phyloP scores from a whole-genome alignment of 169 alveolate genomes.

The Condylostoma magnum region DNA sequence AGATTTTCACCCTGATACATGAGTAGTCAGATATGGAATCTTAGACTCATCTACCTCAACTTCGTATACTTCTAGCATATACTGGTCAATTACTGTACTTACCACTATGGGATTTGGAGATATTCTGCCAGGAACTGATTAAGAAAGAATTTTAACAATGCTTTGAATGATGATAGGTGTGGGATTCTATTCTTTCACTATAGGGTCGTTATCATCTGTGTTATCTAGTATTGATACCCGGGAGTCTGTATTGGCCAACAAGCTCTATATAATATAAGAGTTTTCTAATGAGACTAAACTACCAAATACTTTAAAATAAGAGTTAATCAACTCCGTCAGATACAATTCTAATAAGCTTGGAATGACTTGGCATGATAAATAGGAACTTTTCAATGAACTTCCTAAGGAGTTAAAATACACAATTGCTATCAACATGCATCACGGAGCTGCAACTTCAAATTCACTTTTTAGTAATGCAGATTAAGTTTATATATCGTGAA shows the following conservation, averaged over 20 bases:
- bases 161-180: conserved; percentile 38
- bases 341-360: conserved; percentile 1
- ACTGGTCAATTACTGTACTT: conserved; percentile 42
- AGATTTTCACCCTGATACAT: conserved; percentile 41
- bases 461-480: background rate
- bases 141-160: conserved; percentile 34
- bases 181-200: conserved; percentile 32
- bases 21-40: conserved; percentile 44
- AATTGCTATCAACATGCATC: background rate
- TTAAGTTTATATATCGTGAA: background rate
- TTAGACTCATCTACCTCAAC: background rate
- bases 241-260: background rate
- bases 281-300: conserved; percentile 15
- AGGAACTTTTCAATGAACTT: conserved; percentile 1
- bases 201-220: conserved; percentile 29
- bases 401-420: background rate
- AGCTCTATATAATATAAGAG: background rate
- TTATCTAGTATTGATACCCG: background rate
- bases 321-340: background rate
- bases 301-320: background rate
- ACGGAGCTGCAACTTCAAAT: background rate
- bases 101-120: conserved; percentile 60
- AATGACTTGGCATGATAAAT: background rate
- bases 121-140: conserved; percentile 25
- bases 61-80: conserved; percentile 46